Percentiles rank a stretch among this genome's conserved stretches.
phyloP scores from a whole-genome alignment of 495 filamentous ascomycete genomes.

The Parmelia sp. region DNA sequence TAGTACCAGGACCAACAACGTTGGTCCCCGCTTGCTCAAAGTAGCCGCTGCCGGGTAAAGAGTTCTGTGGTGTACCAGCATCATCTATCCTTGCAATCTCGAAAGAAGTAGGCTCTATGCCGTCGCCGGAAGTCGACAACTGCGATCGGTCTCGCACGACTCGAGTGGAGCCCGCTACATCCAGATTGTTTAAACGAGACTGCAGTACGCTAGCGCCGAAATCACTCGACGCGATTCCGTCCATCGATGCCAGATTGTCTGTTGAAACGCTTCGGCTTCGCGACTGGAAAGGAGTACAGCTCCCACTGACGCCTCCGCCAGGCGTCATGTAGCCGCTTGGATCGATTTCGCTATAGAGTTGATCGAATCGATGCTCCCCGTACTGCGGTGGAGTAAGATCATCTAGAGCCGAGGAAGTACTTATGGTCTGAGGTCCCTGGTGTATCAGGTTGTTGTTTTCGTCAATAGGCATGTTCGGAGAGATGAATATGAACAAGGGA shows the following conservation, averaged over 20 bases:
- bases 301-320: conserved; percentile 54
- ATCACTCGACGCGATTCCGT: conserved; percentile 48
- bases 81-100: conserved; percentile 4
- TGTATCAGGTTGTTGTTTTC: conserved; percentile 67
- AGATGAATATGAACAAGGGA: conserved; percentile 86
- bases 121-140: conserved; percentile 19
- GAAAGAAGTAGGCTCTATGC: neutral
- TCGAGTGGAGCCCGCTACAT: conserved; percentile 19
- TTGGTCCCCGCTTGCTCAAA: conserved; percentile 5
- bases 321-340: conserved; percentile 71
- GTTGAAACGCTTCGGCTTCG: conserved; percentile 70
- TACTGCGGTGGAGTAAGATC: conserved; percentile 78
- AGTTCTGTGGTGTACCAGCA: neutral
- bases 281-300: conserved; percentile 67
- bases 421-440: conserved; percentile 40
- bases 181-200: conserved; percentile 55
- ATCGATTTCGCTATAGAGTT: conserved; percentile 81
- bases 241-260: conserved; percentile 67
- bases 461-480: conserved; percentile 77
- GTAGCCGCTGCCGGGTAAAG: conserved; percentile 8
- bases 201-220: conserved; percentile 53
- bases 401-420: conserved; percentile 33
- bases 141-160: conserved; percentile 21
- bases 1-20: conserved; percentile 33
- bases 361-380: conserved; percentile 78